These are phyloP conservation scores for Raphidocelis subcapitata DNA, from an alignment of 139 green algal species.

Conservation along the genomic window DNA sequence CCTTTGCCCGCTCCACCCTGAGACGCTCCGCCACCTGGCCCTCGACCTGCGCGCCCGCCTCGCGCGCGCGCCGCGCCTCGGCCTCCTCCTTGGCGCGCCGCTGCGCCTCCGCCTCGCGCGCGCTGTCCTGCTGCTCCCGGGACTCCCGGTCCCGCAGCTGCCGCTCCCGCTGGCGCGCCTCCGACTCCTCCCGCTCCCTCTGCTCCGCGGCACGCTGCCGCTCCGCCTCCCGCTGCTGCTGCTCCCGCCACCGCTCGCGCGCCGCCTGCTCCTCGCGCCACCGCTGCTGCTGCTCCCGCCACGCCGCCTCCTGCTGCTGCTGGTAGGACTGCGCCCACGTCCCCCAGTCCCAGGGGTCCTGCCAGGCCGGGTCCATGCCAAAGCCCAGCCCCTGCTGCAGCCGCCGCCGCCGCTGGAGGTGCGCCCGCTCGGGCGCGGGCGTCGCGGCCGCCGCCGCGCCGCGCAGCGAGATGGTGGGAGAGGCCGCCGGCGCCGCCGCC, in stretches of 20 bases:
- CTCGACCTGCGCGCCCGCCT: no score
- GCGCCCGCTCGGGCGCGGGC: no score
- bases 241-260: neutral
- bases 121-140: no score
- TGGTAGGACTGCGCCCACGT: neutral
- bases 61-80: no score
- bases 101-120: no score
- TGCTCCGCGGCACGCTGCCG: neutral
- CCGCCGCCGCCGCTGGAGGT: no score
- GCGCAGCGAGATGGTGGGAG: no score
- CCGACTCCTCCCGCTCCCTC: neutral
- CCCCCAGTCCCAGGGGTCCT: neutral
- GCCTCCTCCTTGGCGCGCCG: no score
- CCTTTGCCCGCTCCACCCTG: no score
- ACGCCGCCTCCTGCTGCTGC: conserved; percentile 1
- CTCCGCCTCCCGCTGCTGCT: neutral
- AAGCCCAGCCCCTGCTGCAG: neutral
- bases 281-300: neutral
- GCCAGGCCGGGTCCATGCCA: neutral
- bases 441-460: no score
- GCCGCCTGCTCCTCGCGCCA: neutral
- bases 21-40: no score
- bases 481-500: no score
- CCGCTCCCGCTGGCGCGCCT: neutral
- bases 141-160: neutral